phyloP scores from a whole-genome alignment of 192 early-diverging fungal species.

The Coemansia sp. region DNA sequence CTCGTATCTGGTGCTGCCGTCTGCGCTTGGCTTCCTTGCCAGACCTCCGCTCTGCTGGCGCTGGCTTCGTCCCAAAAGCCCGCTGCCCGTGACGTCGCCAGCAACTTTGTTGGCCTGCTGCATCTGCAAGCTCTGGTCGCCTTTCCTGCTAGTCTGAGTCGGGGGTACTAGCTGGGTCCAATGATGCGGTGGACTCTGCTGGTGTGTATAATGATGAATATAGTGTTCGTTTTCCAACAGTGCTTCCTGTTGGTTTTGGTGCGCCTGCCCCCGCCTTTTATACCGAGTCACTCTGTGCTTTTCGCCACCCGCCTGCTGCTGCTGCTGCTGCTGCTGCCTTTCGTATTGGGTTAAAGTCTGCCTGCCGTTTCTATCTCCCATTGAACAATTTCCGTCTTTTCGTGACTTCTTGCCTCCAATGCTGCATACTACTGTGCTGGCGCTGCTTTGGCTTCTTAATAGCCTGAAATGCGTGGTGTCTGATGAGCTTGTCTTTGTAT shows the following conservation, averaged over 20 bases:
- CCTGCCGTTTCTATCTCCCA: not conserved
- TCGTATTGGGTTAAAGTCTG: not conserved
- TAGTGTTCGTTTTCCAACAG: not conserved
- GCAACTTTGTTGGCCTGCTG: not conserved
- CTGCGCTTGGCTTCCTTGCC: not conserved
- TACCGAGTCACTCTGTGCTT: not conserved
- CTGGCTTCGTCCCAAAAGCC: not conserved
- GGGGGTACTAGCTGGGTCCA: not conserved
- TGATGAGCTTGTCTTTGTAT: not conserved
- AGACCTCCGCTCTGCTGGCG: not conserved
- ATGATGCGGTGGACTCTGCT: conserved; percentile 5
- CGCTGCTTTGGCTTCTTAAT: conserved; percentile 4
- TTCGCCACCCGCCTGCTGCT: not conserved
- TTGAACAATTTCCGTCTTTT: not conserved
- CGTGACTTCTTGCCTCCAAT: conserved; percentile 7
- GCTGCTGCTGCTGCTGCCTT: not conserved
- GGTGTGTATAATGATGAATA: not conserved
- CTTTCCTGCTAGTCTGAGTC: not conserved
- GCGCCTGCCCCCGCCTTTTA: conserved; percentile 11
- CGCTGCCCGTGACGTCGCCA: not conserved
- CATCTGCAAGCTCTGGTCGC: conserved; percentile 1
- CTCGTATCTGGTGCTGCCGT: not conserved
- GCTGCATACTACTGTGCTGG: not conserved
- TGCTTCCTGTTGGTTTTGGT: conserved; percentile 3
- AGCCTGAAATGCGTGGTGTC: not conserved